Conservation (phyloP, 768 basidiomycete species). For the Calocybe indica region DNA sequence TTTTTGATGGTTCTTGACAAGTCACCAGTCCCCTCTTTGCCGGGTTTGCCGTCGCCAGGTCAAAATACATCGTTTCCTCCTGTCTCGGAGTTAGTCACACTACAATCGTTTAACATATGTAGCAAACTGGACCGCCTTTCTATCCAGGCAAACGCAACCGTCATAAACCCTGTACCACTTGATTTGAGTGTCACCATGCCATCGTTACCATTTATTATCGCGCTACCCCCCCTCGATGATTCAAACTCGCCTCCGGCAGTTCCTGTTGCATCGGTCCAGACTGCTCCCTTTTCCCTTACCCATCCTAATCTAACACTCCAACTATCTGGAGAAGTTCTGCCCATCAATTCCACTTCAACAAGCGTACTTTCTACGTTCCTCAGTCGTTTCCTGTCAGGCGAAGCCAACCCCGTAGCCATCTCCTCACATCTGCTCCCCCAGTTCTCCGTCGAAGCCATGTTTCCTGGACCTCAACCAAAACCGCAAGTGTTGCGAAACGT, state of each 20-base stretch:
- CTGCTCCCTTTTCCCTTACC: conserved; percentile 52
- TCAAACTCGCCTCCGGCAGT: conserved; percentile 15
- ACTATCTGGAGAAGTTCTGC: conserved; percentile 51
- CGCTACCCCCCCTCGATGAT: conserved; percentile 30
- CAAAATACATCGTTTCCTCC: conserved; percentile 43
- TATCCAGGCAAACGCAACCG: conserved; percentile 48
- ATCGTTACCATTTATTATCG: conserved; percentile 56
- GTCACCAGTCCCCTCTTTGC: conserved; percentile 52
- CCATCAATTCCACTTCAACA: conserved; percentile 34
- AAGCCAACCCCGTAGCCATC: conserved; percentile 52
- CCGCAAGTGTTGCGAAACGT: conserved; percentile 68
- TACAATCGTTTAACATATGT: conserved; percentile 47
- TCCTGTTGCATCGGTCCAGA: conserved; percentile 49
- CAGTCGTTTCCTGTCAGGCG: conserved; percentile 55
- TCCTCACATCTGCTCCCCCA: conserved; percentile 48
- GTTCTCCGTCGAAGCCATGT: conserved; percentile 40
- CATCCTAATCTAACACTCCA: conserved; percentile 63
- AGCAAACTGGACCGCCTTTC: conserved; percentile 25
- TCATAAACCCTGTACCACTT: conserved; percentile 51
- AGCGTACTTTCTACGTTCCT: conserved; percentile 54
- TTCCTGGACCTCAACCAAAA: conserved; percentile 60
- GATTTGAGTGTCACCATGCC: conserved; percentile 46
- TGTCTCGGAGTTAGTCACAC: conserved; percentile 51
- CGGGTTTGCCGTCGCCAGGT: conserved; percentile 61
- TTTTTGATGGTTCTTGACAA: neutral